Conservation (phyloP, 148 eudicot genomes). For the Hydrangea macrophylla region DNA sequence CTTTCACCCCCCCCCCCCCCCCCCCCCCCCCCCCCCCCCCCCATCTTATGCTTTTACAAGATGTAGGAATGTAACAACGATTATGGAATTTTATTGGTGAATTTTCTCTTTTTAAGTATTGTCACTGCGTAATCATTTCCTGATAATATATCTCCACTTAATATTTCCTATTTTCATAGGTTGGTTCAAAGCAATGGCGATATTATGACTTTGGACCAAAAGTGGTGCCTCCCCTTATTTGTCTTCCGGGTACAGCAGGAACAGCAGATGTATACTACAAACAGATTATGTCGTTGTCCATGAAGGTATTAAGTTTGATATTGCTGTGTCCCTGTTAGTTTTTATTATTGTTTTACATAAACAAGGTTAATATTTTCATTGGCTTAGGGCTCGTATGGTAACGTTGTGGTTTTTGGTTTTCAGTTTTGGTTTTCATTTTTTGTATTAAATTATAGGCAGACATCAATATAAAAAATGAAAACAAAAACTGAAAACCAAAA, state of each 20-base stretch:
- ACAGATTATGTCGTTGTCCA: constrained; percentile 90
- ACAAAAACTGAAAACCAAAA: too few species aligned
- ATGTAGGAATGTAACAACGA: not conserved
- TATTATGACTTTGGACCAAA: constrained; percentile 98
- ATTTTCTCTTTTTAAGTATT: not conserved
- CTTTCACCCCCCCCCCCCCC: too few species aligned
- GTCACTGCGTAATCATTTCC: not conserved
- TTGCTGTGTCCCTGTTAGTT: not conserved
- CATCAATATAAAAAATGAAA: too few species aligned
- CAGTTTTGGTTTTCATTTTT: too few species aligned
- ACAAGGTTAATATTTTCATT: too few species aligned
- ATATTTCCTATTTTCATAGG: constrained; percentile 32
- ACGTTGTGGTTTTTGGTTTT: too few species aligned
- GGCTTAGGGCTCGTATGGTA: too few species aligned
- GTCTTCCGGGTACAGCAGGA: constrained; percentile 89
- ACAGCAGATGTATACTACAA: constrained; percentile 94
- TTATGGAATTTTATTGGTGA: not conserved
- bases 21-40: too few species aligned
- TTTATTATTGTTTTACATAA: not conserved
- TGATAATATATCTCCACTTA: constrained; percentile 13
- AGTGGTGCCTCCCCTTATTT: constrained; percentile 87
- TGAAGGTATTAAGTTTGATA: constrained; percentile 53
- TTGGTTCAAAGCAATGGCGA: constrained; percentile 92
- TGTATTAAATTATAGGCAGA: too few species aligned
- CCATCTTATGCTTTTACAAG: constrained; percentile 4